phyloP scores from a whole-genome alignment of 768 basidiomycete species.

The Lyophyllum shimeji region DNA sequence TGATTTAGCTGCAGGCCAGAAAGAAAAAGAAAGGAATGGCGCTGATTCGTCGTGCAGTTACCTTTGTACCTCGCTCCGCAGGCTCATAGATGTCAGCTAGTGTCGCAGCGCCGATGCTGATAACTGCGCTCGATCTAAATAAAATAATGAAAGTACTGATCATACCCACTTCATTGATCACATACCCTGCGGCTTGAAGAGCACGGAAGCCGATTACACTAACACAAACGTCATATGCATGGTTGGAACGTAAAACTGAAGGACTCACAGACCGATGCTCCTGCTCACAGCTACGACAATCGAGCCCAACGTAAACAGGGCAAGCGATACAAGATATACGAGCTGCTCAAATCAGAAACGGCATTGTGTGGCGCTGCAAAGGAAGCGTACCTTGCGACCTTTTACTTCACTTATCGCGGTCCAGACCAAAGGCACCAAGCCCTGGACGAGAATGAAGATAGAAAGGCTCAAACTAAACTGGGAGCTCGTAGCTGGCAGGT shows the following conservation, averaged over 20 bases:
- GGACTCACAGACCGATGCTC: constrained; percentile 46
- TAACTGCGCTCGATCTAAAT: constrained; percentile 20
- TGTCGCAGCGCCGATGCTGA: constrained; percentile 71
- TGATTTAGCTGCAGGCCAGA: not conserved
- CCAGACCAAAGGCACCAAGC: constrained; percentile 67
- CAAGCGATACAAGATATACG: constrained; percentile 53
- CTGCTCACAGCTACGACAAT: constrained; percentile 55
- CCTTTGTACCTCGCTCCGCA: constrained; percentile 67
- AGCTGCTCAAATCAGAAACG: constrained; percentile 28
- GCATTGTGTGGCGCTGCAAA: not conserved
- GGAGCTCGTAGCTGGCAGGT: constrained; percentile 57
- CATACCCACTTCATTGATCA: constrained; percentile 9
- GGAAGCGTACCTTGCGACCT: constrained; percentile 60
- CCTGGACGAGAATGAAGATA: constrained; percentile 74
- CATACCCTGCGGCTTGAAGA: constrained; percentile 65
- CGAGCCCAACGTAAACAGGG: constrained; percentile 54
- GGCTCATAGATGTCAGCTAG: constrained; percentile 79
- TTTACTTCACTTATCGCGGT: constrained; percentile 70
- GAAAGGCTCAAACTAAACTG: constrained; percentile 71
- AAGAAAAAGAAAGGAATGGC: not conserved
- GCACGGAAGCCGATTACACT: constrained; percentile 68
- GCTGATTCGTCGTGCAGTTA: constrained; percentile 8
- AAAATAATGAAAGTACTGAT: not conserved
- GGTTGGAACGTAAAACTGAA: not conserved
- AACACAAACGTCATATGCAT: not conserved